phyloP scores from a whole-genome alignment of 331 rosid species.

The Quercus phellos region DNA sequence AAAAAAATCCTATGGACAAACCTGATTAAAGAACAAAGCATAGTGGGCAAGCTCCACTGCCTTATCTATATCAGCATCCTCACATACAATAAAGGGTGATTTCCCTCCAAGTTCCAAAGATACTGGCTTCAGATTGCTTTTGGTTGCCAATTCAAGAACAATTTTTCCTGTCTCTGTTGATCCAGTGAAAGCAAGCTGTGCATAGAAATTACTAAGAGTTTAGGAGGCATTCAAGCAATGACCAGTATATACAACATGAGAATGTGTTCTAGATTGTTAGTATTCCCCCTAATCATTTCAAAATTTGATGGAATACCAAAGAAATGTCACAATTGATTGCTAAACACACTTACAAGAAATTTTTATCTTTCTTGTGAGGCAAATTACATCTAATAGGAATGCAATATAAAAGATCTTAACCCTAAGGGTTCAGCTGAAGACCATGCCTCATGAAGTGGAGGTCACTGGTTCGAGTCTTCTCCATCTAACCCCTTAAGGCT shows the following conservation, averaged over 20 bases:
- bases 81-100: constrained; percentile 88
- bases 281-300: background rate
- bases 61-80: constrained; percentile 80
- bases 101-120: constrained; percentile 92
- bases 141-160: constrained; percentile 65
- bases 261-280: background rate
- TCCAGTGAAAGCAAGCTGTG: constrained; percentile 88
- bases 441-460: too few species aligned
- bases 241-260: background rate
- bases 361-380: background rate
- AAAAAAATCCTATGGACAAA: constrained; percentile 12
- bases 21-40: constrained; percentile 88
- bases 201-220: constrained; percentile 15
- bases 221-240: background rate
- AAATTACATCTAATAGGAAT: background rate
- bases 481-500: too few species aligned
- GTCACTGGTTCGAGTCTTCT: too few species aligned
- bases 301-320: background rate
- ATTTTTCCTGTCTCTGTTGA: constrained; percentile 75
- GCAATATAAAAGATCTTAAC: background rate
- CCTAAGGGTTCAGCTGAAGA: too few species aligned
- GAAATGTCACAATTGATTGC: background rate
- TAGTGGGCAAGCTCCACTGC: constrained; percentile 86
- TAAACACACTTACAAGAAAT: background rate
- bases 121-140: constrained; percentile 77